These are phyloP conservation scores for Zasmidium citrigriseum DNA, from an alignment of 2,329 filamentous ascomycete species.

Conservation along the genomic window DNA sequence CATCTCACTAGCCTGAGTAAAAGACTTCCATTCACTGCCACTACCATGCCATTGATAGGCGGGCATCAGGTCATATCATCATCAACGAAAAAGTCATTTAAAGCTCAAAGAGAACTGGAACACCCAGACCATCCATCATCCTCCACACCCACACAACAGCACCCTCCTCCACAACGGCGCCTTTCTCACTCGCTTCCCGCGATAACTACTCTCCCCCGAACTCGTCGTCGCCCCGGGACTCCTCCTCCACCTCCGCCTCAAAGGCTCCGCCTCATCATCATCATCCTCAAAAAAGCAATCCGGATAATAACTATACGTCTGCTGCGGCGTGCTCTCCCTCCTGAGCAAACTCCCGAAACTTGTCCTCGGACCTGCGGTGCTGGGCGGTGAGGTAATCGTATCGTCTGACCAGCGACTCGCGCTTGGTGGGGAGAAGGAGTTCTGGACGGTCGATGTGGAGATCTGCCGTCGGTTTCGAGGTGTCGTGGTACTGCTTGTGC, in stretches of 20 bases:
- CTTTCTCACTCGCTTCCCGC: background rate
- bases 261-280: conserved; percentile 20
- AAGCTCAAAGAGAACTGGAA: too few species aligned
- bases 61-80: too few species aligned
- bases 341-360: conserved; percentile 28
- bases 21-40: too few species aligned
- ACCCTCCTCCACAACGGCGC: background rate
- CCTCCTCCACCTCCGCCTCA: conserved; percentile 22
- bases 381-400: conserved; percentile 27
- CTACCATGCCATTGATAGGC: too few species aligned
- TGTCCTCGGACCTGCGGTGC: conserved; percentile 22
- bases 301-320: conserved; percentile 21
- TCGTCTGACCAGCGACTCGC: conserved; percentile 32
- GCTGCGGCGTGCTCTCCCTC: conserved; percentile 13
- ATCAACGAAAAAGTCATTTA: too few species aligned
- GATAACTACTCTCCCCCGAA: background rate
- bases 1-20: too few species aligned
- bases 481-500: conserved; percentile 3
- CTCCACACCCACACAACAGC: background rate
- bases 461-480: conserved; percentile 4
- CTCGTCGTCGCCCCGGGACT: background rate
- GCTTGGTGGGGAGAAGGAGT: conserved; percentile 1
- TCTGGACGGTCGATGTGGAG: conserved; percentile 4
- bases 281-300: conserved; percentile 35
- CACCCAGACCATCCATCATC: too few species aligned